phyloP scores from a whole-genome alignment of 2,329 filamentous ascomycete genomes.

The Aspergillus fructus region DNA sequence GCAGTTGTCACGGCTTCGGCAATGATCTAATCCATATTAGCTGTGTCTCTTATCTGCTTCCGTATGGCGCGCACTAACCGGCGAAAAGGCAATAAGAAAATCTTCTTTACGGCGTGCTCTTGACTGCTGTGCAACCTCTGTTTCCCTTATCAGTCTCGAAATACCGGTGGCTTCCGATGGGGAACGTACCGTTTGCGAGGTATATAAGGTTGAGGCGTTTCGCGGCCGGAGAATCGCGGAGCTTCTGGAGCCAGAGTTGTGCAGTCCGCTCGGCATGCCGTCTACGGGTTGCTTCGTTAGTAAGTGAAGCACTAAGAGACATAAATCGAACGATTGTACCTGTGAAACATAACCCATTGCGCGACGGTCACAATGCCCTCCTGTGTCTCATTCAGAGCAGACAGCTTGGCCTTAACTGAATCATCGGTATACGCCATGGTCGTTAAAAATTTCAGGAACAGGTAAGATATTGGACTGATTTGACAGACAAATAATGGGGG shows the following conservation, averaged over 20 bases:
- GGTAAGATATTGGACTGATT: not conserved
- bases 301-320: conserved; percentile 15
- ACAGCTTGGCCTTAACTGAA: conserved; percentile 90
- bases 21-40: conserved; percentile 58
- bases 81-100: conserved; percentile 87
- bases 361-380: conserved; percentile 95
- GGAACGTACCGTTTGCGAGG: conserved; percentile 80
- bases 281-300: conserved; percentile 48
- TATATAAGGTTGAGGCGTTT: conserved; percentile 92
- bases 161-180: not conserved
- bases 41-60: not conserved
- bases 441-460: not conserved
- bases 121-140: conserved; percentile 94
- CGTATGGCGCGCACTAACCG: conserved; percentile 45
- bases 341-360: conserved; percentile 99
- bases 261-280: conserved; percentile 90
- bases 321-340: conserved; percentile 51
- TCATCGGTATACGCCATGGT: conserved; percentile 94
- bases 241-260: conserved; percentile 83
- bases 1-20: conserved; percentile 87
- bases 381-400: conserved; percentile 92
- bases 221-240: conserved; percentile 81
- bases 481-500: not conserved
- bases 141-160: conserved; percentile 23
- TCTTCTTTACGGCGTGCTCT: conserved; percentile 90